Evolutionary conservation across 441 rosid species (phyloP).

Genomic region (Viola pubescens): DNA sequence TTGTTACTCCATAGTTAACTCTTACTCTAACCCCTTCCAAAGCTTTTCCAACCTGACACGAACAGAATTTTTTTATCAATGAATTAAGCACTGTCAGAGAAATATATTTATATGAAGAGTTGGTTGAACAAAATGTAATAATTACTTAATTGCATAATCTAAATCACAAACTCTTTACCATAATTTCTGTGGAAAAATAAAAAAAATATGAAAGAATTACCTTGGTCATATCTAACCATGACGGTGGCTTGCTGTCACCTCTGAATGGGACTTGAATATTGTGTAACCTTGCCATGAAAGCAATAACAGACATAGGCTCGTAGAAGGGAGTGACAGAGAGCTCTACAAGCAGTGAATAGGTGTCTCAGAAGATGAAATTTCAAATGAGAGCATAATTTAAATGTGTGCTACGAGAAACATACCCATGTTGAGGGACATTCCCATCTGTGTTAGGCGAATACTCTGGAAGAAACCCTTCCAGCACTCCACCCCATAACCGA

Average conservation of each 20-base stretch:
- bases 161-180: not conserved
- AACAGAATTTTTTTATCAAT: not conserved
- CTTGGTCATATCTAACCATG: not conserved
- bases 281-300: not conserved
- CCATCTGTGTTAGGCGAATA: conserved; percentile 4
- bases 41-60: not conserved
- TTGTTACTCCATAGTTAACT: not conserved
- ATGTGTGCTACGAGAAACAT: not conserved
- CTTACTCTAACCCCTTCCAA: not conserved
- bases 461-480: conserved; percentile 1
- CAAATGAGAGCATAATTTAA: too few relatives aligned
- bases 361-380: not conserved
- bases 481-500: not conserved
- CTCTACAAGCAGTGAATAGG: not conserved
- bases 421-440: conserved; percentile 1
- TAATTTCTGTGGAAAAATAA: not conserved
- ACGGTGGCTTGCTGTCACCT: not conserved
- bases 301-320: not conserved
- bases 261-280: not conserved
- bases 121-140: not conserved
- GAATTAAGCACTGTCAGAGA: not conserved
- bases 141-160: not conserved
- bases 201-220: not conserved
- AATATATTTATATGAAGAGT: not conserved
- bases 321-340: not conserved